These are phyloP conservation scores for Brettanomyces sp. DNA, from an alignment of 805 yeast genomes.

Conservation along the genomic window DNA sequence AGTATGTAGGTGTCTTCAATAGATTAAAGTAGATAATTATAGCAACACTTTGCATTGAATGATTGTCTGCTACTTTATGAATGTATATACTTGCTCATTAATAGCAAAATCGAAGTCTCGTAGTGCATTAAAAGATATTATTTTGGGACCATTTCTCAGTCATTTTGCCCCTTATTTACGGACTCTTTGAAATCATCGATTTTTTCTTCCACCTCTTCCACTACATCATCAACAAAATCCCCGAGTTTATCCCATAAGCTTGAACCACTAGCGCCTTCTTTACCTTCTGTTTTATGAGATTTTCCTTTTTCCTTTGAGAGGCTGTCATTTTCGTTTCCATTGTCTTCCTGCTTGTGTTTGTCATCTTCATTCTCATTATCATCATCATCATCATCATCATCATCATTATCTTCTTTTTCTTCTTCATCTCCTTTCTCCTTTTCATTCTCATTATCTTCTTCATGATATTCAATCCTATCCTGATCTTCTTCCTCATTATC, in stretches of 20 bases:
- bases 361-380: conserved; percentile 10
- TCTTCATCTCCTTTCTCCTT: not conserved
- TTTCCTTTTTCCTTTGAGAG: conserved; percentile 11
- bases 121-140: too few relatives aligned
- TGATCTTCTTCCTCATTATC: not conserved
- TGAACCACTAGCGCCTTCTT: conserved; percentile 1
- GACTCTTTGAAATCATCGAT: conserved; percentile 3
- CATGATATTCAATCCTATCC: not conserved
- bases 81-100: too few relatives aligned
- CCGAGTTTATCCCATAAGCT: conserved; percentile 3
- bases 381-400: conserved; percentile 3
- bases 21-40: too few relatives aligned
- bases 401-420: not conserved
- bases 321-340: conserved; percentile 9
- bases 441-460: not conserved
- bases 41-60: too few relatives aligned
- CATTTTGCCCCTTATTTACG: not conserved
- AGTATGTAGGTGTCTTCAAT: too few relatives aligned
- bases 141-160: too few relatives aligned
- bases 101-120: too few relatives aligned
- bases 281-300: conserved; percentile 13
- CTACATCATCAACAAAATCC: conserved; percentile 1
- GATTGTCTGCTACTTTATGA: too few relatives aligned
- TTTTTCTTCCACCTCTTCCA: not conserved
- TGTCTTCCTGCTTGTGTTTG: conserved; percentile 12